A percentile compares a stretch with the other conserved stretches of the same genome.
phyloP scores from a whole-genome alignment of 1,139 yeast species.

The Nakaseomyces delphensis region DNA sequence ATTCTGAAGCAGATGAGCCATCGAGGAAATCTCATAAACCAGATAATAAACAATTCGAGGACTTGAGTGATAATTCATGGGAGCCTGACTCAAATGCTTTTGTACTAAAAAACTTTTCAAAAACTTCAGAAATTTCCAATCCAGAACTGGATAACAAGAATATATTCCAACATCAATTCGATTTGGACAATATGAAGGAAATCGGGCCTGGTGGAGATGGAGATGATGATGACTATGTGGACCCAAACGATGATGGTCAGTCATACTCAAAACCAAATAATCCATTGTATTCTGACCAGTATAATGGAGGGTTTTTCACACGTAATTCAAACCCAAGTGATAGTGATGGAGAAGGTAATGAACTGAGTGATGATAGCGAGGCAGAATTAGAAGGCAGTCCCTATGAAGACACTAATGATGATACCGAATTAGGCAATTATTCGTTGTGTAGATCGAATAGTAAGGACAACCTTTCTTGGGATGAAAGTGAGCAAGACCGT shows the following conservation, averaged over 20 bases:
- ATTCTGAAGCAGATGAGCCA: slow-evolving; percentile 20
- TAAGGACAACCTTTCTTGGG: slow-evolving; percentile 36
- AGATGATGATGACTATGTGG: slow-evolving; percentile 41
- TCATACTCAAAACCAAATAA: slow-evolving; percentile 55
- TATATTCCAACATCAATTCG: slow-evolving; percentile 20
- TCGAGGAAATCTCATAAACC: slow-evolving; percentile 14
- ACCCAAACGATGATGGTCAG: slow-evolving; percentile 75
- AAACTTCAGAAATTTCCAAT: slow-evolving; percentile 13
- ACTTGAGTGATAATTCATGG: slow-evolving; percentile 9
- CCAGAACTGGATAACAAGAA: slow-evolving; percentile 15
- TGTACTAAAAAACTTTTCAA: slow-evolving; percentile 12
- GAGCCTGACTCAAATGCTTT: slow-evolving; percentile 12
- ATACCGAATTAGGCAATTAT: slow-evolving; percentile 28
- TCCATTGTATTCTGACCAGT: slow-evolving; percentile 39
- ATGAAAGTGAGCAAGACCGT: slow-evolving; percentile 33
- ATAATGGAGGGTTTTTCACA: slow-evolving; percentile 3
- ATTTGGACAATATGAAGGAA: slow-evolving; percentile 10
- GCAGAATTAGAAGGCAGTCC: slow-evolving; percentile 19
- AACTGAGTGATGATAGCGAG: slow-evolving; percentile 22
- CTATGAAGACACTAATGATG: slow-evolving; percentile 21
- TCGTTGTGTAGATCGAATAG: slow-evolving; percentile 37
- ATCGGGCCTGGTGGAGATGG: slow-evolving; percentile 7
- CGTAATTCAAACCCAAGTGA: neutral
- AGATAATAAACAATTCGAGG: slow-evolving; percentile 5
- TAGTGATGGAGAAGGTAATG: slow-evolving; percentile 18